Conservation (phyloP, 345 rosid genomes). For the Citrus hindsii region DNA sequence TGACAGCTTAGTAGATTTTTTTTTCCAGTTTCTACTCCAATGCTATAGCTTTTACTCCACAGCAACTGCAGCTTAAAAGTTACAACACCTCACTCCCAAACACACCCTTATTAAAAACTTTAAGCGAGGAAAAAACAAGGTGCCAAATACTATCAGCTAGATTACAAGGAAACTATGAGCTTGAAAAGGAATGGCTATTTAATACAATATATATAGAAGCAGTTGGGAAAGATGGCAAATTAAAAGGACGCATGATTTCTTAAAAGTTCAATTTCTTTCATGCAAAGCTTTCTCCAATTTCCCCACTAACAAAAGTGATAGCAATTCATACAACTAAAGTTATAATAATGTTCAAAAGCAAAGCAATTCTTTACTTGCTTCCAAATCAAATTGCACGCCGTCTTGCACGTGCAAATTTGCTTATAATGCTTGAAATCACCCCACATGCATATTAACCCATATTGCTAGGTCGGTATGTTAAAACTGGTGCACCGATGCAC, state of each 20-base stretch:
- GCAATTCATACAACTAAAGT: not conserved
- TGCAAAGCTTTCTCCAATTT: slow-evolving; percentile 32
- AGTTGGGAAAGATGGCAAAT: slow-evolving; percentile 8
- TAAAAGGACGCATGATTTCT: not conserved
- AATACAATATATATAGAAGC: not conserved
- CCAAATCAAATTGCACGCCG: not conserved
- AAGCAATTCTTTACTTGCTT: not conserved
- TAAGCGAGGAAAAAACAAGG: slow-evolving; percentile 2
- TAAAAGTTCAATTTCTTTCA: slow-evolving; percentile 40
- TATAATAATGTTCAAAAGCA: not conserved
- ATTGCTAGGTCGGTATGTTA: too few species aligned
- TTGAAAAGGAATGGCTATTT: not conserved
- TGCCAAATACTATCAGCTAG: not conserved
- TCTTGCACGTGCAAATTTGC: not conserved
- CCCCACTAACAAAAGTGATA: slow-evolving; percentile 14
- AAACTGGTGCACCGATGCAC: too few species aligned
- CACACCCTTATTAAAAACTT: not conserved
- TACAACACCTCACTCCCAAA: too few species aligned
- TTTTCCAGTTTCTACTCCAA: too few species aligned
- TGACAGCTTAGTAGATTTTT: too few species aligned
- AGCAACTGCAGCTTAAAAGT: too few species aligned
- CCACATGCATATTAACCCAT: not conserved
- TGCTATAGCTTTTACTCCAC: too few species aligned
- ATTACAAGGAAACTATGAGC: slow-evolving; percentile 20
- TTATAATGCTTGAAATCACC: not conserved